Evolutionary conservation across 78 protist genomes (phyloP), one percentile per base, ranked within the genome.

Genomic region (Dictyostelium citrinum): DNA sequence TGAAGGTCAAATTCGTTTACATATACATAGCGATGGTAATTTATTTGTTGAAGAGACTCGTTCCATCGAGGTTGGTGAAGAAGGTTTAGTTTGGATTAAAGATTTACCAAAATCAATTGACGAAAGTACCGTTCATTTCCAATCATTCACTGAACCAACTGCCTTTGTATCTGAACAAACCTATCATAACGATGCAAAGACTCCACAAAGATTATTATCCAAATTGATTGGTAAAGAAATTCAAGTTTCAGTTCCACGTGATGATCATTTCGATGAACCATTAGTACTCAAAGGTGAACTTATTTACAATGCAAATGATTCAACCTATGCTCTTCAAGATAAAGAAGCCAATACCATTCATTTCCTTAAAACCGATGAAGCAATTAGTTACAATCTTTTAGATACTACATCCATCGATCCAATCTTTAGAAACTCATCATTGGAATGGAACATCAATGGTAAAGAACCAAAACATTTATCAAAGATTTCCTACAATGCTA

Each of bases 201-300:
- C 93, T 10, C 93, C 84, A 64, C 82, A 88, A 27, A 79, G 37
- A 58, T 68, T 88, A 85, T 16, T 88, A 2, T 45, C 22, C 2
- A 88, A 88, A 71, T 31, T 88, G 2, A 78, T 88, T 78, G 93
- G 93, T 1, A 78, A 78, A 39, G 61, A 29, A 3, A 88, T 88
- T 27, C 84, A 88, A 49, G 85, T 88, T 9, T 27, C 41, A 12
- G 85, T 88, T 4, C 93, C 93, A 45, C 82, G 93, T 72, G 93
- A 88, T 31, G 86, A 78, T 14, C 79, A 76, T n/a, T 88, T 88
- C 33, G 82, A 58, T 43, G 86, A 88, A 12, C 85, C 85, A 49
- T 11, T 79, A 17, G 22, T 0, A 45, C 51, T 88, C 0, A 88
- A 88, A 60, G 93, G 93, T 78, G 41, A n/a, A 20, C 76, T 88